Conservation (phyloP, 2,329 filamentous ascomycete species). For the Botryosphaeria dothidea region DNA sequence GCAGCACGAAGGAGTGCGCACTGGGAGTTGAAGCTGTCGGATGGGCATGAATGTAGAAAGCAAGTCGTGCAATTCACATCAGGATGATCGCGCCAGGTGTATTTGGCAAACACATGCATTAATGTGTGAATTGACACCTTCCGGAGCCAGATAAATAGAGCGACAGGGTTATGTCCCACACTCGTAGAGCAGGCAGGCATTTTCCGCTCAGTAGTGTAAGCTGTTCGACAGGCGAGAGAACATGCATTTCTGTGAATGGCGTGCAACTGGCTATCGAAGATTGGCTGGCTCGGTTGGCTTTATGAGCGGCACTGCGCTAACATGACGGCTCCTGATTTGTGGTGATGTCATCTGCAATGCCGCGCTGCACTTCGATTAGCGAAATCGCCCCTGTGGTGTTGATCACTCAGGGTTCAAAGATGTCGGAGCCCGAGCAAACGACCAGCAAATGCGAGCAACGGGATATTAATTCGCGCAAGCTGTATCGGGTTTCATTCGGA, state of each 20-base stretch:
- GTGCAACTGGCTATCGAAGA: not conserved
- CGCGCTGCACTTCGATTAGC: conserved; percentile 2
- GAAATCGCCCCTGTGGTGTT: conserved; percentile 6
- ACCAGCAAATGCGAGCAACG: not conserved
- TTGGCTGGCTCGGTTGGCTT: not conserved
- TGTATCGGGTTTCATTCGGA: conserved; percentile 9
- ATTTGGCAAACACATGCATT: too few species aligned
- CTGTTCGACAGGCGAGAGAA: not conserved
- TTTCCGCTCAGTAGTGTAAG: too few species aligned
- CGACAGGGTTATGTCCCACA: too few species aligned
- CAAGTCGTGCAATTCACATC: too few species aligned
- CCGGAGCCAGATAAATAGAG: too few species aligned
- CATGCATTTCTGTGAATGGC: not conserved
- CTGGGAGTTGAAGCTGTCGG: too few species aligned
- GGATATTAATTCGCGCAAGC: conserved; percentile 11
- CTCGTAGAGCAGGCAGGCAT: too few species aligned
- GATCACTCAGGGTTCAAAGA: conserved; percentile 13
- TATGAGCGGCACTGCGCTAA: not conserved
- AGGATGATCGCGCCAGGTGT: too few species aligned
- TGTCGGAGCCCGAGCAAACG: not conserved
- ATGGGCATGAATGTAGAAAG: too few species aligned
- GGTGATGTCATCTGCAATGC: conserved; percentile 7
- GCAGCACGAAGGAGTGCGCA: too few species aligned
- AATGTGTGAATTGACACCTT: too few species aligned
- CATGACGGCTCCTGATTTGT: not conserved